Percentiles rank a stretch among this genome's conserved stretches.
phyloP scores from a whole-genome alignment of 306 rosid species.

The Cicer chorassanicum region DNA sequence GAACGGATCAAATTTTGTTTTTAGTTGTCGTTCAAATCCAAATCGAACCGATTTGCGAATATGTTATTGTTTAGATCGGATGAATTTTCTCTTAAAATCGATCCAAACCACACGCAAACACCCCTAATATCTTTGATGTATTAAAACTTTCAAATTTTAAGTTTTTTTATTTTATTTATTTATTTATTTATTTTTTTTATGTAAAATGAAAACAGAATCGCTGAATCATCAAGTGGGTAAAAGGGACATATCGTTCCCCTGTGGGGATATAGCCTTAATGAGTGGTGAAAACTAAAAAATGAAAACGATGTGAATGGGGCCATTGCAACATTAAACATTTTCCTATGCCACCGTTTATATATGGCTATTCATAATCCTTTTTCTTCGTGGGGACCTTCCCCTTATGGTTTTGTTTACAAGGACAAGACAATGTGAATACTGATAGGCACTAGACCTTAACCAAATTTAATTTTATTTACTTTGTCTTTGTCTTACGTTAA shows the following conservation, averaged over 20 bases:
- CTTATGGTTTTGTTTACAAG: conserved; percentile 35
- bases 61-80: too few species aligned
- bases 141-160: too few species aligned
- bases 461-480: too few species aligned
- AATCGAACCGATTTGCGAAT: too few species aligned
- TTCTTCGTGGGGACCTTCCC: neutral
- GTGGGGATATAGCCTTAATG: conserved; percentile 33
- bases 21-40: too few species aligned
- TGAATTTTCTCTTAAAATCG: too few species aligned
- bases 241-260: conserved; percentile 24
- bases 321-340: conserved; percentile 32
- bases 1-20: too few species aligned
- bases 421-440: conserved; percentile 31
- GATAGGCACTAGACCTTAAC: conserved; percentile 11
- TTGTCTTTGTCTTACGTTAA: too few species aligned
- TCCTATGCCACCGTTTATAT: conserved; percentile 10
- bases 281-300: conserved; percentile 18
- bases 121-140: too few species aligned
- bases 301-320: conserved; percentile 33
- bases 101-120: too few species aligned
- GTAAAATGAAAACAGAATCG: neutral
- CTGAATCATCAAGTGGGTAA: neutral
- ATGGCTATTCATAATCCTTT: conserved; percentile 31
- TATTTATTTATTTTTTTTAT: too few species aligned
- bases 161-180: too few species aligned